Evolutionary conservation across 2,329 filamentous ascomycete species (phyloP).

Genomic region (Stemphylium vesicarium): DNA sequence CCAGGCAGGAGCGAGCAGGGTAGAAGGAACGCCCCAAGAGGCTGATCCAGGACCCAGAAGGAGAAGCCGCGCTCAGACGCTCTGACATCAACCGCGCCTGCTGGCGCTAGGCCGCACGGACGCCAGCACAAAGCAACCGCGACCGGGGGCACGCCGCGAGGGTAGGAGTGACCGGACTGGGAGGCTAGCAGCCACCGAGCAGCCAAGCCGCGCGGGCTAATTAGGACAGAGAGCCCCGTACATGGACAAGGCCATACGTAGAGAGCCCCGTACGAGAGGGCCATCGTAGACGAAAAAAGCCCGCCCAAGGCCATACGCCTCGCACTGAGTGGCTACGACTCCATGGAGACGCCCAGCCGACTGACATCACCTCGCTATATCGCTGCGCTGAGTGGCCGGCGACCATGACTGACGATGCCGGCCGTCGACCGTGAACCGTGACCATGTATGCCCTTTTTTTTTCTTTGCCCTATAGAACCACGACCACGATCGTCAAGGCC

Average conservation of each 20-base stretch:
- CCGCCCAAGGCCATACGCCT: no score
- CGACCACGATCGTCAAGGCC: not conserved
- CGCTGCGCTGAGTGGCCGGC: not conserved
- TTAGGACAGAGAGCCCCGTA: not conserved
- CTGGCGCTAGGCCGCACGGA: slow-evolving; percentile 30
- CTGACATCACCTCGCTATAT: not conserved
- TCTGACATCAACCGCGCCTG: slow-evolving; percentile 48
- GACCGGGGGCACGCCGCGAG: slow-evolving; percentile 17
- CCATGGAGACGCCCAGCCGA: not conserved
- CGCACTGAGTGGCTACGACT: not conserved
- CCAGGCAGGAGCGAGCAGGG: slow-evolving; percentile 39
- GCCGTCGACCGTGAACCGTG: not conserved
- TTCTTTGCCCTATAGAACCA: not conserved
- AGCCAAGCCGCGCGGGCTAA: slow-evolving; percentile 14
- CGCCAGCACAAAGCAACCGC: slow-evolving; percentile 28
- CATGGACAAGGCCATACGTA: not conserved
- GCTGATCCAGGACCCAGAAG: slow-evolving; percentile 51
- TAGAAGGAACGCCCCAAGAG: slow-evolving; percentile 41
- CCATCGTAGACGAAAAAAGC: no score
- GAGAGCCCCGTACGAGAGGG: not conserved
- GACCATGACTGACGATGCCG: not conserved
- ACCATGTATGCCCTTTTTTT: not conserved
- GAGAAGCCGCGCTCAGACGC: slow-evolving; percentile 46
- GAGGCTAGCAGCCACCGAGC: slow-evolving; percentile 4
- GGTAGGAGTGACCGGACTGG: slow-evolving; percentile 10